A percentile compares a stretch with the other conserved stretches of the same genome.
phyloP scores from a whole-genome alignment of 352 stramenopile species.

The Pythium volutum region DNA sequence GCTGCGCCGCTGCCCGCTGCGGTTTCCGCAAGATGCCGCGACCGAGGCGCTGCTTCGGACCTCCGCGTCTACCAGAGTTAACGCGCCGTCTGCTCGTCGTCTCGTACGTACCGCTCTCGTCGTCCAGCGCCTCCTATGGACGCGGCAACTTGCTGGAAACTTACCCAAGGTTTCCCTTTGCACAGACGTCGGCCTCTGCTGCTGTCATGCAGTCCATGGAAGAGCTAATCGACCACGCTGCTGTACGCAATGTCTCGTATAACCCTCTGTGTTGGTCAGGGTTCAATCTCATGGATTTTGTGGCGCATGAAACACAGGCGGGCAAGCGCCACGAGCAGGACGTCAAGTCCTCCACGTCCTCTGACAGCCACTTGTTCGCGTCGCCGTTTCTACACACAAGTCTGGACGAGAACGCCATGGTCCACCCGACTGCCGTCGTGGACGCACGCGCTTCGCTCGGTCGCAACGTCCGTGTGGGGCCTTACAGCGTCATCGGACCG shows the following conservation, averaged over 20 bases:
- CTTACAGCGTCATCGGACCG: slow-evolving; percentile 70
- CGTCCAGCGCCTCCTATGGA: background rate
- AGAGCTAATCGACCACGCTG: slow-evolving; percentile 48
- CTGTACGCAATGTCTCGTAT: slow-evolving; percentile 3
- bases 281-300: background rate
- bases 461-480: slow-evolving; percentile 57
- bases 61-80: background rate
- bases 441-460: slow-evolving; percentile 59
- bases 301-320: slow-evolving; percentile 5
- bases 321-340: slow-evolving; percentile 21
- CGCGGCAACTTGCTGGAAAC: background rate
- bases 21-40: slow-evolving; percentile 10
- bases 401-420: slow-evolving; percentile 20
- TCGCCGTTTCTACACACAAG: slow-evolving; percentile 9
- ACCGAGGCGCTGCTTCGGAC: slow-evolving; percentile 10
- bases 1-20: slow-evolving; percentile 16
- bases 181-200: slow-evolving; percentile 13
- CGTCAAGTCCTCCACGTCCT: background rate
- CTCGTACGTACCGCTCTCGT: slow-evolving; percentile 10
- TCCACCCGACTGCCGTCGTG: slow-evolving; percentile 72
- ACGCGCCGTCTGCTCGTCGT: slow-evolving; percentile 2
- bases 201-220: slow-evolving; percentile 43
- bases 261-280: background rate
- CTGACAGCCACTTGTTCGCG: background rate
- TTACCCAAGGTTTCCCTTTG: background rate